Conservation (phyloP, 441 rosid species). For the Euphorbia schlechtendalii region DNA sequence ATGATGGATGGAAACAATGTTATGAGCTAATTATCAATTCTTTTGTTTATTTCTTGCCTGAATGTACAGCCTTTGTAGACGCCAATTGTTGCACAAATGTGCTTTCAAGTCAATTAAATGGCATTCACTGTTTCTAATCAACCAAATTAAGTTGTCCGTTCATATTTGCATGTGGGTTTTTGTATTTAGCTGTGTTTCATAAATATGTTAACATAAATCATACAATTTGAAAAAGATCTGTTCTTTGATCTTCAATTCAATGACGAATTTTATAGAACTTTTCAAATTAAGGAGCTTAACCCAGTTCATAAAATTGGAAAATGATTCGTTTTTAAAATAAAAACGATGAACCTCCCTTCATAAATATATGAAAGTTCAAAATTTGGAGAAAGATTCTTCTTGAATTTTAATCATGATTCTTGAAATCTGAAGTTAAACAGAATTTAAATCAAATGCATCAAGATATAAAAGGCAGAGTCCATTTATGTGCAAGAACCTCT, state of each 20-base stretch:
- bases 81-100: neutral
- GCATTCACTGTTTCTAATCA: neutral
- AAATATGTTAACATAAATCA: neutral
- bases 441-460: neutral
- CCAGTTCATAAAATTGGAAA: neutral
- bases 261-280: too few species aligned
- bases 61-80: neutral
- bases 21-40: neutral
- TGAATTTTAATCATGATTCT: neutral
- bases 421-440: neutral
- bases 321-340: too few species aligned
- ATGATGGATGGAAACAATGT: too few species aligned
- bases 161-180: neutral
- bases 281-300: neutral
- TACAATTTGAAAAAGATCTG: neutral
- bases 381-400: neutral
- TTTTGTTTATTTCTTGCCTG: neutral
- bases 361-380: too few species aligned
- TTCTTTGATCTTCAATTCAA: neutral
- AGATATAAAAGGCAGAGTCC: neutral
- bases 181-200: neutral
- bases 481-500: slow-evolving; percentile 12
- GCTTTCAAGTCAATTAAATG: neutral
- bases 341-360: too few species aligned
- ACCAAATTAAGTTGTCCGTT: neutral